Evolutionary conservation across 306 rosid species (phyloP), one percentile per base, ranked within the genome.

Genomic region (Boehmeria nivea): DNA sequence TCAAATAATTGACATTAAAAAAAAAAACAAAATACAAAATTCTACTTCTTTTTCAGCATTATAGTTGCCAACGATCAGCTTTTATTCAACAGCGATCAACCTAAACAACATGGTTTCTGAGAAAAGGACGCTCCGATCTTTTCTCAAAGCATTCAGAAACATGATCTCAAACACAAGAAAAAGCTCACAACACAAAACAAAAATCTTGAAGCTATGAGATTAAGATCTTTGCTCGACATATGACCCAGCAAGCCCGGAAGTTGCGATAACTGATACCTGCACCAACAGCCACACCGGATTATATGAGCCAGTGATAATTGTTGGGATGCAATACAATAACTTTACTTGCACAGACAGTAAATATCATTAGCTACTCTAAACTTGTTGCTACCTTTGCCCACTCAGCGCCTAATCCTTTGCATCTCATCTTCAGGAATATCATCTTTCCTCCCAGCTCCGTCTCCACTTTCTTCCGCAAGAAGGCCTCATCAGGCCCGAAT

Each of bases 181-280:
- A 46, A 69, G 54, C 45, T 34, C 12, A n/a, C 11, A 61, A 59
- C n/a, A 68, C 56, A 60, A 61, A 51, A 18, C 38, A 53, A 65
- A 79, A 47, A 72, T 54, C 48, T 34, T 78, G 33, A 67, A 46
- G 57, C 26, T 45, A 49, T 64, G 60, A 46, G 19, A 54, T 70
- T 82, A 87, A 50, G 94, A 79, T 77, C 99, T 84, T 67, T 93
- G 95, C 75, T 87, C 96, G 15, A 93, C 78, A 60, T 84, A 93
- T 34, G 96, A 93, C 28, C 99, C 99, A 0, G 96, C 84, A 37
- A 93, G 95, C 61, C 96, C 99, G 18, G 96, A 93, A 53, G 99
- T 93, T 77, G 96, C 99, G 13, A 93, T 96, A 74, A 87, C 94
- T 1, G 94, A 57, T 60, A 93, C 81, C 95, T 93, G 89, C 75